Percentiles rank a stretch among this genome's conserved stretches.
phyloP scores from a whole-genome alignment of 208 protist species.

The Trypanosoma cruzi region DNA sequence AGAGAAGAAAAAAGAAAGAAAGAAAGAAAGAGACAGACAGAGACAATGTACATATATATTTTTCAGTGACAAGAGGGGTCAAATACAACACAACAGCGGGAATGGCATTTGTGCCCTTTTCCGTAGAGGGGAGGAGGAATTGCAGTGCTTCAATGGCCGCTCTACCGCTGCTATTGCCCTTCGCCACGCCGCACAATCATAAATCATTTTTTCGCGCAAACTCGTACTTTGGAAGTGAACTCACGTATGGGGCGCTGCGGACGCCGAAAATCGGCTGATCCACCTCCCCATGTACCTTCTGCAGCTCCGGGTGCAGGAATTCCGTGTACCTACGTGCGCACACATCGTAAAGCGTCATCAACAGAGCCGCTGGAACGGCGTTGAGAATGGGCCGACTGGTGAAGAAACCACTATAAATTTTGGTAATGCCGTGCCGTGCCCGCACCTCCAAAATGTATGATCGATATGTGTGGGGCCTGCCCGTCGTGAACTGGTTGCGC shows the following conservation, averaged over 20 bases:
- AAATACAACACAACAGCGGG: background rate
- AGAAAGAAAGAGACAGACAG: background rate
- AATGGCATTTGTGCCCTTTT: background rate
- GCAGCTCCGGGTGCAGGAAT: conserved; percentile 53
- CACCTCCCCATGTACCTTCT: conserved; percentile 28
- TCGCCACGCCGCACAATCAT: background rate
- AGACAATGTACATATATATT: background rate
- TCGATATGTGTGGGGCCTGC: conserved; percentile 48
- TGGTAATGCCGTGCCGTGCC: conserved; percentile 67
- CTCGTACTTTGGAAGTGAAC: conserved; percentile 47
- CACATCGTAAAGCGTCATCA: conserved; percentile 71
- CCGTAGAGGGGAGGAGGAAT: background rate
- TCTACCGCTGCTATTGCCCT: background rate
- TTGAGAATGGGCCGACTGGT: conserved; percentile 57
- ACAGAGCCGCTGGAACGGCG: conserved; percentile 65
- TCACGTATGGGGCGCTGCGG: conserved; percentile 28
- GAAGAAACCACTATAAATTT: conserved; percentile 88
- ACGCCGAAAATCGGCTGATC: conserved; percentile 52
- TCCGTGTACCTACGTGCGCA: conserved; percentile 65
- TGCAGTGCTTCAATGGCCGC: background rate
- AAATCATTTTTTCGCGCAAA: conserved; percentile 36
- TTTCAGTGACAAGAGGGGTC: conserved; percentile 2
- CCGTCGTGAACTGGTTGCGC: conserved; percentile 38
- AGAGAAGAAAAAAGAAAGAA: conserved; percentile 3
- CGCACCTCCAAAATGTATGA: conserved; percentile 62